phyloP scores from a whole-genome alignment of 129 eudicot genomes.

The Daucus carota region DH1_v3.0 NC_030389.2:13291001-13291500 shows the following conservation, averaged over 20 bases:
- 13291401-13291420: not conserved
- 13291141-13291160: slow-evolving; percentile 28
- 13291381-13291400: no score
- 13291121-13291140: slow-evolving; percentile 34
- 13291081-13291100: not conserved
- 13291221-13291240: slow-evolving; percentile 44
- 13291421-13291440: not conserved
- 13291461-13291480: not conserved
- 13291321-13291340: not conserved
- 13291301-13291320: slow-evolving; percentile 27
- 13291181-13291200: slow-evolving; percentile 44
- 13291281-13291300: slow-evolving; percentile 46
- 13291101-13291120: slow-evolving; percentile 6
- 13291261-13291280: slow-evolving; percentile 47
- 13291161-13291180: slow-evolving; percentile 30
- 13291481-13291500: not conserved
- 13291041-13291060: no score
- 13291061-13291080: not conserved
- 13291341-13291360: not conserved
- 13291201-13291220: slow-evolving; percentile 35
- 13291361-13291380: not conserved
- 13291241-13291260: slow-evolving; percentile 34
- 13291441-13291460: not conserved
- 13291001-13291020: no score
- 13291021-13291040: not conserved